Evolutionary conservation across 371 early-diverging fungal species (phyloP).

Genomic region (Apophysomyces elegans): DNA sequence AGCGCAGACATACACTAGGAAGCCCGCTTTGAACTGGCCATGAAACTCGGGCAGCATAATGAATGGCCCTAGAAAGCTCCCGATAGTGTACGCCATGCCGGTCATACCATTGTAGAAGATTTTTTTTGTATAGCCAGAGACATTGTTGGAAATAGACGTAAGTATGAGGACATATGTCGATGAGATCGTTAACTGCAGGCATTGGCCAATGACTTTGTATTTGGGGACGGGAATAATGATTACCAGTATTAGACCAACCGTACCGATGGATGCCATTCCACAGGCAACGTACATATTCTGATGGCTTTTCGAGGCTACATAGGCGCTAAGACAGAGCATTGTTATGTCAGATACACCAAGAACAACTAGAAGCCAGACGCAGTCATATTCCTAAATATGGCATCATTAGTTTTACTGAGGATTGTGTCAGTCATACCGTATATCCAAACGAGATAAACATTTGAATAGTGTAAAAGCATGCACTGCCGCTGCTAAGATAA

Average conservation of each 20-base stretch:
- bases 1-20: constrained; percentile 31
- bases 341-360: constrained; percentile 34
- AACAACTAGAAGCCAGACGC: not conserved
- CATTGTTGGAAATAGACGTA: constrained; percentile 17
- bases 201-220: constrained; percentile 30
- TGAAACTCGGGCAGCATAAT: constrained; percentile 20
- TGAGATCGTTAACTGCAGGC: not conserved
- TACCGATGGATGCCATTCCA: constrained; percentile 28
- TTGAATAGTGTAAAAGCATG: constrained; percentile 34
- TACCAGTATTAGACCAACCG: constrained; percentile 39
- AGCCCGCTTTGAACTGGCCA: constrained; percentile 22
- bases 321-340: constrained; percentile 28
- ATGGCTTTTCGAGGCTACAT: constrained; percentile 17
- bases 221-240: constrained; percentile 30
- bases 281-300: constrained; percentile 29
- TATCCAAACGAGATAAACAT: constrained; percentile 37
- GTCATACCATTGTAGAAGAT: constrained; percentile 22
- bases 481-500: constrained; percentile 37
- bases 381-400: not conserved
- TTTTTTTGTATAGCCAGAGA: constrained; percentile 29
- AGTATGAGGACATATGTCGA: constrained; percentile 12
- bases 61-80: constrained; percentile 26
- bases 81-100: constrained; percentile 18
- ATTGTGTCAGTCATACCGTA: constrained; percentile 19
- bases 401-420: not conserved